Percentiles rank a stretch among this genome's conserved stretches.
phyloP scores from a whole-genome alignment of 352 stramenopile species.

The Globisporangium nunn region DNA sequence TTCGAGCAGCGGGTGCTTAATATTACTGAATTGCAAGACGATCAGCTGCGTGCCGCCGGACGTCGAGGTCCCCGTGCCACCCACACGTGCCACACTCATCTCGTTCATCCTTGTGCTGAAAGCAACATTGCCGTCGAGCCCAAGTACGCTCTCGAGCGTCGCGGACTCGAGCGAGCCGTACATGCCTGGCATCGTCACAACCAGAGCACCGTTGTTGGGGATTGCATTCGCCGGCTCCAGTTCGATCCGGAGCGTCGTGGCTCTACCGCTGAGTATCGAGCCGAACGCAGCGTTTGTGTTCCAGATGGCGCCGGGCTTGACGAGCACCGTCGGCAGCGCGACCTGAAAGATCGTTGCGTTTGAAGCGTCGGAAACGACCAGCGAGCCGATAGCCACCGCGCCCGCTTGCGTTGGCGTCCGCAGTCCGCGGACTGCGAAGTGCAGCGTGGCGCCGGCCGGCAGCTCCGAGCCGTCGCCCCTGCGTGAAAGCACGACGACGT shows the following conservation, averaged over 20 bases:
- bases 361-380: constrained; percentile 16
- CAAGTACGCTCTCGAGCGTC: constrained; percentile 17
- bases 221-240: constrained; percentile 27
- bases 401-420: constrained; percentile 11
- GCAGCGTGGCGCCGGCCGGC: constrained; percentile 3
- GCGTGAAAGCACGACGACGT: constrained; percentile 17
- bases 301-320: constrained; percentile 23
- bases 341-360: constrained; percentile 1
- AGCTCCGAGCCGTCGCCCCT: constrained; percentile 10
- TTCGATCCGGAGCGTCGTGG: constrained; percentile 18
- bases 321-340: constrained; percentile 13
- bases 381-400: constrained; percentile 10
- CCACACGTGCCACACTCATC: constrained; percentile 17
- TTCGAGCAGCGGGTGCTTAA: constrained; percentile 47
- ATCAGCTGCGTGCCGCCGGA: constrained; percentile 20
- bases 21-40: constrained; percentile 17
- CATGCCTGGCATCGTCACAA: constrained; percentile 41
- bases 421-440: constrained; percentile 10
- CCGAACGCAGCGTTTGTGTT: constrained; percentile 15
- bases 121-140: constrained; percentile 21
- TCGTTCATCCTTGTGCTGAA: constrained; percentile 16
- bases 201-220: constrained; percentile 29
- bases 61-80: constrained; percentile 15
- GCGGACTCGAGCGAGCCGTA: constrained; percentile 23
- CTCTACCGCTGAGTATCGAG: constrained; percentile 30